Conservation (phyloP, 2,329 filamentous ascomycete genomes). For the Aspergillus brasiliensis region DNA sequence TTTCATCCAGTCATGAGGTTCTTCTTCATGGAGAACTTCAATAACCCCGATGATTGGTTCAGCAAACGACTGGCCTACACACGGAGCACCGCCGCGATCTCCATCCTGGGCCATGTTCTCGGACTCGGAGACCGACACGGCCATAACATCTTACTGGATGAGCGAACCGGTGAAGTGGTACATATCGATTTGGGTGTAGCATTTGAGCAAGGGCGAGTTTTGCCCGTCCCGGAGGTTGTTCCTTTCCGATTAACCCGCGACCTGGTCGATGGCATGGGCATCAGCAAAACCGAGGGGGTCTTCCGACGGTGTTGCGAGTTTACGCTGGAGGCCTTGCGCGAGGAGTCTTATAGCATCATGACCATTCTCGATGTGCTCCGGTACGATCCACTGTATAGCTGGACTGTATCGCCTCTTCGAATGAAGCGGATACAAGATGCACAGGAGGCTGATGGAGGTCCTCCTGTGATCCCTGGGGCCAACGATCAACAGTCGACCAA, state of each 20-base stretch:
- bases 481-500: conserved; percentile 45
- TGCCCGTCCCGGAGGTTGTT: conserved; percentile 92
- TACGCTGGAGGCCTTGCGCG: conserved; percentile 89
- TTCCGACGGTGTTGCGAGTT: conserved; percentile 99
- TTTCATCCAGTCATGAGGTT: conserved; percentile 94
- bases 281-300: conserved; percentile 91
- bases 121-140: conserved; percentile 93
- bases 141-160: conserved; percentile 93
- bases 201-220: conserved; percentile 93
- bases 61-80: conserved; percentile 85
- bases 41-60: conserved; percentile 96
- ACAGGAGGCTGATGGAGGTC: conserved; percentile 46
- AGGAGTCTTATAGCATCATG: conserved; percentile 97
- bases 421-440: conserved; percentile 67
- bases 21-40: conserved; percentile 95
- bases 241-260: conserved; percentile 94
- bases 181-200: conserved; percentile 97
- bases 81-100: conserved; percentile 89
- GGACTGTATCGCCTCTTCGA: conserved; percentile 77
- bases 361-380: conserved; percentile 95
- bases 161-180: conserved; percentile 86
- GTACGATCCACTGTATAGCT: conserved; percentile 96
- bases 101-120: conserved; percentile 89
- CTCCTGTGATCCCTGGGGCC: conserved; percentile 34
- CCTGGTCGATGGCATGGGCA: conserved; percentile 94